Evolutionary conservation across 2,329 filamentous ascomycete genomes (phyloP), one percentile per base, ranked within the genome.

Genomic region (Cyphellophora europaea): DNA sequence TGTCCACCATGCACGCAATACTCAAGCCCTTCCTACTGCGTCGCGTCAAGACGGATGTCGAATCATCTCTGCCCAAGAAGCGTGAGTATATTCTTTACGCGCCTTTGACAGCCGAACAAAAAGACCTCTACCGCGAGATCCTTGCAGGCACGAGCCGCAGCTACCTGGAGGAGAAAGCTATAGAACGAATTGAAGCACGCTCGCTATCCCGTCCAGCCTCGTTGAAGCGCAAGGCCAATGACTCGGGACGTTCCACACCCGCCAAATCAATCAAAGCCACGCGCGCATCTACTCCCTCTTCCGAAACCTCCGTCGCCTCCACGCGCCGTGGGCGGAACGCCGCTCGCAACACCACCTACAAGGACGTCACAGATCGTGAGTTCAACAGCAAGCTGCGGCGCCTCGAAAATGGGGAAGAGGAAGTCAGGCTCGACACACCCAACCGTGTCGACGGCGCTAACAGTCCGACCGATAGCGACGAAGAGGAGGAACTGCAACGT

Each of bases 11-110:
- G 38, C 91, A 98, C 52, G 76, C 89, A 0, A 88, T 98, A 15
- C 61, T 98, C 1, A 94, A 96, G 49, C 91, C 91, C 0, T 80
- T 98, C 48, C 66, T 98, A 2, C 67, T 98, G 1, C 76, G 91
- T 1, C 73, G 91, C 12, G 74, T 98, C 43, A 98, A 98, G 59
- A 82, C 85, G 0, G 91, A 98, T 51, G 91, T 98, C 0, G 89
- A 93, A 36, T 79, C 79, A 2, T 75, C 86, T 31, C 68, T 98
- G n/a, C 91, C 91, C 0, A 93, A 89, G 60, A 98, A 98, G 65
- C 76, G 91, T 17, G 91, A 98, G 56, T 98, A 98, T 47, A 83
- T 98, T 3, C 65, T 98, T 0, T 96, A 91, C 50, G 91, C 91
- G 0, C 91, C 91, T 0, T 77, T 98, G 61, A 94, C 87, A 0